Base-by-base conservation (phyloP, 225 moss, liverwort and hornwort species). In the Lunularia cruciata region DNA sequence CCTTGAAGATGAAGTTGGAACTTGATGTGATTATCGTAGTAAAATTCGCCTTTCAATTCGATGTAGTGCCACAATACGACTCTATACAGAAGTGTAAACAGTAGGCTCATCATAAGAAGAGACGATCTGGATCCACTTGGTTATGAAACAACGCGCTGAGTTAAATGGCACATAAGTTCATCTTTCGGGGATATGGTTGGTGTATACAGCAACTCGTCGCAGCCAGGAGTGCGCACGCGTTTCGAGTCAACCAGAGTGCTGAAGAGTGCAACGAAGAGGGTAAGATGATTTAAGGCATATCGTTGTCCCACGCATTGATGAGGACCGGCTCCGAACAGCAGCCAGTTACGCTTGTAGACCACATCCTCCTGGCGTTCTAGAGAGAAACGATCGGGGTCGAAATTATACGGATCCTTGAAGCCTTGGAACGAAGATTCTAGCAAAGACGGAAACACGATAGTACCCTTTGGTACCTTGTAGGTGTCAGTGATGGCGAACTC, bases 281-380 rank as follows among this genome's bases (percentile, higher is more conserved):
- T 89, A 54, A 98, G 77, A 73, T 92, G 90, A 58, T 93, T 93
- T 70, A 91, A 70, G 1, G 98, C 98, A n/a, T 98, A 98, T 3
- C 93, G 88, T 56, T 98, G 98, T n/a, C 98, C 98, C 0, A 88
- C 28, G 43, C 98, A 98, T 73, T 93, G 93, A 52, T 98, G 98
- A 30, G 88, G 58, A 4, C 98, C 98, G 6, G 98, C 84, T 56
- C 98, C 98, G 26, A 98, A 98, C 72, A 82, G 14, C 38, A 98
- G 64, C 84, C 86, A 98, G 55, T 93, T 98, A 53, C 84, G 87
- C 80, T 80, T 93, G 55, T 81, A 85, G 11, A 89, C 16, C 31
- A 85, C 59, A 72, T 98, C 98, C 72, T 93, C 98, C 73, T 81
- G 83, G 5, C 93, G 84, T 43, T 84, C 83, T 0, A 73, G 35